A percentile compares a stretch with the other conserved stretches of the same genome.
These are phyloP conservation scores for Pseudohalonectria lignicola DNA, from an alignment of 2,329 filamentous ascomycete species.

Conservation along the genomic window DNA sequence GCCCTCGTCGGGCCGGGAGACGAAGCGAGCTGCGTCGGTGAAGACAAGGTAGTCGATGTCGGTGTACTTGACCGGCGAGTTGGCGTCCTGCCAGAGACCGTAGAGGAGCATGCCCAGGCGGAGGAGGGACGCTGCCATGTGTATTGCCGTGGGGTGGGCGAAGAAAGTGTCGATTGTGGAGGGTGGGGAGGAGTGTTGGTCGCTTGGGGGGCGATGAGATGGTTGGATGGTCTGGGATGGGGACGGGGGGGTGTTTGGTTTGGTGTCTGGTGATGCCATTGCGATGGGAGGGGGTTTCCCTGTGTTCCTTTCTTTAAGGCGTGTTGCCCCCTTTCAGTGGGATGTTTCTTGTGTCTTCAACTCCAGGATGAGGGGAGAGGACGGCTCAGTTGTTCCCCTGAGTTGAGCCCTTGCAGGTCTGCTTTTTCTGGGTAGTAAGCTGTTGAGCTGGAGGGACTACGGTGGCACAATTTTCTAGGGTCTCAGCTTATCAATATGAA, in stretches of 20 bases:
- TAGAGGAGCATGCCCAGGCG: constrained; percentile 71
- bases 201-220: constrained; percentile 4
- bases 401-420: too few species aligned
- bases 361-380: too few species aligned
- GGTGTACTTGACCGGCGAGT: constrained; percentile 91
- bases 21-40: constrained; percentile 80
- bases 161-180: constrained; percentile 19
- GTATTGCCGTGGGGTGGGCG: constrained; percentile 34
- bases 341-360: too few species aligned
- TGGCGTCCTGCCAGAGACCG: constrained; percentile 83
- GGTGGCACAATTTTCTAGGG: too few species aligned
- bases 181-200: too few species aligned
- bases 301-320: too few species aligned
- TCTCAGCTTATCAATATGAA: too few species aligned
- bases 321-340: too few species aligned
- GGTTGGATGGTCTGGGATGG: too few species aligned
- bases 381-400: too few species aligned
- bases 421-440: too few species aligned
- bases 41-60: constrained; percentile 99
- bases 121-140: constrained; percentile 48
- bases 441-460: too few species aligned
- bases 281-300: neutral
- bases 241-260: constrained; percentile 2
- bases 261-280: neutral
- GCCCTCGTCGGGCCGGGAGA: constrained; percentile 29